Base-by-base conservation (phyloP, 768 basidiomycete species). In the Naganishia kalamii region DNA sequence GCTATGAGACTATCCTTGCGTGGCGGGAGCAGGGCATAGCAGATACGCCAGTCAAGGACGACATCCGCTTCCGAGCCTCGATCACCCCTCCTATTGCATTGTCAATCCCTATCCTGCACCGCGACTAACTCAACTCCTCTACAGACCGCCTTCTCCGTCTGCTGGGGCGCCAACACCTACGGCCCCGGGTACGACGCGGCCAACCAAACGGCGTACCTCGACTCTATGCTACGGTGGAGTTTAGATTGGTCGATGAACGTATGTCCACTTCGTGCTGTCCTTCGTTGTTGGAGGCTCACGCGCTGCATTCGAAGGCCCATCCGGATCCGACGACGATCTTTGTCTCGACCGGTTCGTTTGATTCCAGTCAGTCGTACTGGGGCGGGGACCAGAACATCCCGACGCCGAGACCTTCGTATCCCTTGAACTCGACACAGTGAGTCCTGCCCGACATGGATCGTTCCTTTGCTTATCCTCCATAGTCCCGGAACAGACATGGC, bases 221-320 rank as follows among this genome's bases (percentile, higher is more conserved):
- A 96, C 71, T 84, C 85, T 67, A 92, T 89, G 82, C 80, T 94
- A 60, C 85, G 92, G 66, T 94, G 90, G 89, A 87, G 91, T 27
- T 83, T 91, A 48, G 88, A 91, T 77, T 96, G 91, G 90, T 80
- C 93, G 57, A 90, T 93, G 60, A 90, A 89, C 81, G 91, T 87
- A 63, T 67, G 81, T 59, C n/a, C 8, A n/a, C 3, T 54, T 23
- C 32, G 4, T 57, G 21, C 21, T 48, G 57, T 21, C 29, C 19
- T 23, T 10, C 21, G 32, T 5, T 21, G 17, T 23, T 37, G 15
- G 11, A 7, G 35, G 33, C 30, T 30, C 17, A 19, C 60, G 30
- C 68, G n/a, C 62, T 21, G 41, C 25, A 44, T 48, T 59, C 50
- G 11, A 71, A 92, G 89, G 91, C 89, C 8, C 92, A 96, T 76